Evolutionary conservation across 208 protist species (phyloP).

Genomic region (Acanthamoeba healyi): DNA sequence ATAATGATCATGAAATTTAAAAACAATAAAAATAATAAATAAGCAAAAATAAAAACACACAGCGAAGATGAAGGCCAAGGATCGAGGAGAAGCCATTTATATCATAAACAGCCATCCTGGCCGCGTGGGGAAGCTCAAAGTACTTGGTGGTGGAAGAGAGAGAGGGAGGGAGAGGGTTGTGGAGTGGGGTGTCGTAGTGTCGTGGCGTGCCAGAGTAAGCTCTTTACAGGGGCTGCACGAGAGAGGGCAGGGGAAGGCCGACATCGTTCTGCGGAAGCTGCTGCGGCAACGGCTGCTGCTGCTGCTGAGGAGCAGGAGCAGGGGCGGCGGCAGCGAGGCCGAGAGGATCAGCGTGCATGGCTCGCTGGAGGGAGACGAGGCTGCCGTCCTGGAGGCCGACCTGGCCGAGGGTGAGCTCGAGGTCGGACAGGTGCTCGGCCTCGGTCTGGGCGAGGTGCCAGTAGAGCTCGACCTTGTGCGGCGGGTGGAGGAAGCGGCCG

Average conservation of each 20-base stretch:
- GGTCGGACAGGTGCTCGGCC: conserved; percentile 6
- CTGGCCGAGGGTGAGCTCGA: conserved; percentile 30
- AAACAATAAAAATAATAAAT: too few species aligned
- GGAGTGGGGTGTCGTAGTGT: too few species aligned
- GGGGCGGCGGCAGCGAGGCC: not conserved
- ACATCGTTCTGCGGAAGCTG: conserved; percentile 35
- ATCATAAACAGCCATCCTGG: not conserved
- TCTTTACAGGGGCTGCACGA: conserved; percentile 6
- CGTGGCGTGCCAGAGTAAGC: not conserved
- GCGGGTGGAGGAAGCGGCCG: conserved; percentile 40
- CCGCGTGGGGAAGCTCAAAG: too few species aligned
- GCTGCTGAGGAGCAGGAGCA: not conserved
- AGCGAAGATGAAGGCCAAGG: too few species aligned
- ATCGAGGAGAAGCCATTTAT: not conserved
- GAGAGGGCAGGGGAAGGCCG: not conserved
- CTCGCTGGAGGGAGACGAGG: conserved; percentile 30
- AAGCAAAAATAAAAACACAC: too few species aligned
- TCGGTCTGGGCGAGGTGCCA: not conserved
- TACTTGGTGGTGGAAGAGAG: not conserved
- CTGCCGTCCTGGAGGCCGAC: not conserved
- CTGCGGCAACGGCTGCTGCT: not conserved
- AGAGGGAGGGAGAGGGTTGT: conserved; percentile 1
- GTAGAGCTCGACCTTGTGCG: conserved; percentile 37
- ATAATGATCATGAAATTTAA: too few species aligned
- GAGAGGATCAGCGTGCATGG: not conserved